Conservation (phyloP, 1,284 basidiomycete species). For the Inonotus obliquus region DNA sequence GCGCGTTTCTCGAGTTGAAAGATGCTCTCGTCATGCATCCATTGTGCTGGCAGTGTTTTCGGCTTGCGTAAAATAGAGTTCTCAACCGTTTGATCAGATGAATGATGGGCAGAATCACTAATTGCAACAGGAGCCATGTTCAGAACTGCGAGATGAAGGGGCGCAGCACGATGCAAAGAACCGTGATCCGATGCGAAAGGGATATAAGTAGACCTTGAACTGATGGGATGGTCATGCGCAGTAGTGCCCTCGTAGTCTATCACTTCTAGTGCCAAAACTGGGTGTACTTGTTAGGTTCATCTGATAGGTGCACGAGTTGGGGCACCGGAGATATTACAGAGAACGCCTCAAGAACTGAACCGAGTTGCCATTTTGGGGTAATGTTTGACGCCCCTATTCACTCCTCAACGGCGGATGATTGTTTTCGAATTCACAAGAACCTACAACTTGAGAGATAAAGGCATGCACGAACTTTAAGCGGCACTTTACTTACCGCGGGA, state of each 20-base stretch:
- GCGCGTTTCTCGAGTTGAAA: constrained; percentile 25
- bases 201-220: not conserved
- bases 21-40: constrained; percentile 16
- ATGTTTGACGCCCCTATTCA: not conserved
- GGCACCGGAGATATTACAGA: not conserved
- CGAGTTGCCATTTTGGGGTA: not conserved
- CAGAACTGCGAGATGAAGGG: not conserved
- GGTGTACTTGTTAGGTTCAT: not conserved
- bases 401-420: not conserved
- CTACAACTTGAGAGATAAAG: not conserved
- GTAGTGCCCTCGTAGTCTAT: not conserved
- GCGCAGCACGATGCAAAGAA: too few species aligned
- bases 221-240: not conserved
- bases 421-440: not conserved
- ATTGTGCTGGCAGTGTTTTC: constrained; percentile 17
- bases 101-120: not conserved
- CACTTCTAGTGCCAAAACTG: not conserved
- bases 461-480: not conserved
- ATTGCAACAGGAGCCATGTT: constrained; percentile 11
- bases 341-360: not conserved
- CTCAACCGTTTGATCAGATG: not conserved
- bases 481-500: not conserved
- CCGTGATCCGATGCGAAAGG: not conserved
- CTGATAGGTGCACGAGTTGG: not conserved
- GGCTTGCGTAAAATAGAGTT: not conserved